Conservation (phyloP, 306 rosid genomes). For the Lupinus albus region DNA sequence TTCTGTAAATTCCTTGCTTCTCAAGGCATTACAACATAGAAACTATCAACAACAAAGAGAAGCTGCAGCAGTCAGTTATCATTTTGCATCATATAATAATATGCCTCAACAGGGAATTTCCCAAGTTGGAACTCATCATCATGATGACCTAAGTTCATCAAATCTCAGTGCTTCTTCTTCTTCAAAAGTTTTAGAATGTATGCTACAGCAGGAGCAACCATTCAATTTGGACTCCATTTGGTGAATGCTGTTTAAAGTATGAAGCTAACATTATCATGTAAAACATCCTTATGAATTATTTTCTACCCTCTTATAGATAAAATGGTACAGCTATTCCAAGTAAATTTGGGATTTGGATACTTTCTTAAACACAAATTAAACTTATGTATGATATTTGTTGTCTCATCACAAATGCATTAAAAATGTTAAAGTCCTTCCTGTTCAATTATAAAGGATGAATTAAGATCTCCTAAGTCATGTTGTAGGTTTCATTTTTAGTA, state of each 20-base stretch:
- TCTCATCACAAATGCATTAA: no score
- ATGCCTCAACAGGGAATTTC: slow-evolving; percentile 53
- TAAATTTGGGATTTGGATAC: slow-evolving; percentile 22
- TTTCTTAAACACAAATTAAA: slow-evolving; percentile 7
- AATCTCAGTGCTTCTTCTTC: slow-evolving; percentile 68
- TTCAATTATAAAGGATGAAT: slow-evolving; percentile 4
- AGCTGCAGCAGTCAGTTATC: slow-evolving; percentile 32
- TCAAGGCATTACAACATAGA: slow-evolving; percentile 86
- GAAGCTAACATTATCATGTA: slow-evolving; percentile 44
- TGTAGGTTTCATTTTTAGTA: slow-evolving; percentile 24
- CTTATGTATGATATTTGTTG: not conserved
- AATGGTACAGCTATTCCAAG: slow-evolving; percentile 3
- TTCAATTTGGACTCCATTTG: slow-evolving; percentile 91
- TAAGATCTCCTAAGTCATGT: not conserved
- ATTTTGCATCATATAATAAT: slow-evolving; percentile 35
- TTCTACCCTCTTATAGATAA: slow-evolving; percentile 22
- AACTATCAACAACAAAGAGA: slow-evolving; percentile 59
- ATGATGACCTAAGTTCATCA: slow-evolving; percentile 46
- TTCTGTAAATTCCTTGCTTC: slow-evolving; percentile 72
- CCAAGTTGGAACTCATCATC: slow-evolving; percentile 37
- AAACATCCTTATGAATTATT: slow-evolving; percentile 38
- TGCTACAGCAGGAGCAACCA: slow-evolving; percentile 75
- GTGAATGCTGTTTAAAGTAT: slow-evolving; percentile 48
- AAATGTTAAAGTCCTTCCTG: slow-evolving; percentile 2
- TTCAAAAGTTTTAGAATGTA: slow-evolving; percentile 56